A percentile compares a stretch with the other conserved stretches of the same genome.
These are phyloP conservation scores for Gastrolobium villosum DNA, from an alignment of 306 rosid species.

Conservation along the genomic window DNA sequence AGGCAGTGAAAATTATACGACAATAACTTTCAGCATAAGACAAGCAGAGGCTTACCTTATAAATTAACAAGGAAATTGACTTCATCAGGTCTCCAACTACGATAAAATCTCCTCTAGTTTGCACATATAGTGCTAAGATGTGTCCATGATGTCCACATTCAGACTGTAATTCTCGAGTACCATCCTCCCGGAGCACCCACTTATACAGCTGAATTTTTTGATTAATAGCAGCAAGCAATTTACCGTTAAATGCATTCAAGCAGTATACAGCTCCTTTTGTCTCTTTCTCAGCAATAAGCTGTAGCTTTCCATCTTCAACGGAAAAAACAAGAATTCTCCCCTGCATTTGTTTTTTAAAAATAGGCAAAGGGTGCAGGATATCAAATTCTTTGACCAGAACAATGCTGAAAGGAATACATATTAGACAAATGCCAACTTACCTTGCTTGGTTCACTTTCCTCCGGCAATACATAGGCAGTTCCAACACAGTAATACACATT, in stretches of 20 bases:
- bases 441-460: conserved; percentile 96
- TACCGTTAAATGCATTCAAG: conserved; percentile 94
- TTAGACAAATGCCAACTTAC: conserved; percentile 47
- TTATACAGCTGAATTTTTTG: conserved; percentile 98
- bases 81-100: conserved; percentile 99
- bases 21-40: conserved; percentile 1
- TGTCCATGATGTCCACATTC: conserved; percentile 99
- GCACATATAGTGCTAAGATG: conserved; percentile 95
- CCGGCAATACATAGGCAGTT: conserved; percentile 96
- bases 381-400: conserved; percentile 33
- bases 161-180: conserved; percentile 91
- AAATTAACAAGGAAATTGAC: conserved; percentile 91
- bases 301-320: conserved; percentile 98
- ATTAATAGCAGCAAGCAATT: conserved; percentile 95
- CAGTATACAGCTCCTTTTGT: conserved; percentile 97
- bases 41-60: conserved; percentile 72
- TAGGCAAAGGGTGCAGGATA: conserved; percentile 32
- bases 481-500: conserved; percentile 96
- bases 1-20: no score
- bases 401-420: conserved; percentile 12
- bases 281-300: conserved; percentile 95
- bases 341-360: conserved; percentile 51
- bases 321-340: conserved; percentile 93
- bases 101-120: conserved; percentile 97
- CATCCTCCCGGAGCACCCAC: conserved; percentile 98